These are phyloP conservation scores for Strobilomyces echinocephalus DNA, from an alignment of 768 basidiomycete species.

Conservation along the genomic window DNA sequence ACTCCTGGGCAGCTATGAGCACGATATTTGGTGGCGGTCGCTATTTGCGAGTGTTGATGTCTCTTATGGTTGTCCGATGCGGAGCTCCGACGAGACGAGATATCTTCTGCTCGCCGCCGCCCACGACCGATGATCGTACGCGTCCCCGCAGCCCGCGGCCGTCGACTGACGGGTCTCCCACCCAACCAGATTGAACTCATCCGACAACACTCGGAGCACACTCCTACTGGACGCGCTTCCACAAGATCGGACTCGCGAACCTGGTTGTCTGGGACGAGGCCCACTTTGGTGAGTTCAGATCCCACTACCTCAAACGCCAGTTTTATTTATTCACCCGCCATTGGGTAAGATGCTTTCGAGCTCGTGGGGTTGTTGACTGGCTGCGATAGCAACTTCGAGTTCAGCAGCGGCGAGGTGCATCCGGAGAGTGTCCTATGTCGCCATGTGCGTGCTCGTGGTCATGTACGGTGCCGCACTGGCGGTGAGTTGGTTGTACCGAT, in stretches of 20 bases:
- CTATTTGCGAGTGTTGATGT: no score
- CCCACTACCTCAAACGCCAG: conserved; percentile 96
- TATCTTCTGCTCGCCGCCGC: conserved; percentile 63
- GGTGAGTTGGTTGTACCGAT: conserved; percentile 47
- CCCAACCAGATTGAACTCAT: conserved; percentile 62
- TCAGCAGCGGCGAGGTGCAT: conserved; percentile 86
- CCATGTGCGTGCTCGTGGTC: conserved; percentile 94
- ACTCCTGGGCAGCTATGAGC: no score
- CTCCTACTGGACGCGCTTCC: conserved; percentile 91
- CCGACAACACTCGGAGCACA: conserved; percentile 71
- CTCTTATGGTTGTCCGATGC: no score
- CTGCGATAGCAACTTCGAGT: conserved; percentile 89
- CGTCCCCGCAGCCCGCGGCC: conserved; percentile 6
- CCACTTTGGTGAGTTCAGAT: conserved; percentile 98
- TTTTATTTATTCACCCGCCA: conserved; percentile 99
- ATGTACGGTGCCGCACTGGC: conserved; percentile 92
- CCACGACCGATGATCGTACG: conserved; percentile 60
- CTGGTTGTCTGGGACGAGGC: conserved; percentile 98
- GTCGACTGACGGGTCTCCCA: background rate
- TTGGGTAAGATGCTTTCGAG: conserved; percentile 98
- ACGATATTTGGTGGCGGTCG: no score
- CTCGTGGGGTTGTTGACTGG: conserved; percentile 87
- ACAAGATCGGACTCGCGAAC: conserved; percentile 83
- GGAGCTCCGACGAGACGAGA: no score
- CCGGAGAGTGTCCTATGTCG: conserved; percentile 85